Evolutionary conservation across 1,139 yeast genomes (phyloP), one percentile per base, ranked within the genome.

Genomic region (Torulaspora globosa): DNA sequence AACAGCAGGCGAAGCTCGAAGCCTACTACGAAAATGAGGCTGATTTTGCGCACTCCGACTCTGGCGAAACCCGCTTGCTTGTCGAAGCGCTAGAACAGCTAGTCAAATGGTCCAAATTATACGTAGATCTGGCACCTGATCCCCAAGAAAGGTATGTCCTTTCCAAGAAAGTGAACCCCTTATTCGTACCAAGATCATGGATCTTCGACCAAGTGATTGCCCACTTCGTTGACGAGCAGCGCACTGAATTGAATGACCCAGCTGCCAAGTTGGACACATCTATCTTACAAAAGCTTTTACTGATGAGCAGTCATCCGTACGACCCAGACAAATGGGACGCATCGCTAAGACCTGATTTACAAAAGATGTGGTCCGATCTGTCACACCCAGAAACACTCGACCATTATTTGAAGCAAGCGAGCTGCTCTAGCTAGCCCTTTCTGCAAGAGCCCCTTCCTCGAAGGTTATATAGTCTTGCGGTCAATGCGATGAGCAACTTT

Each of bases 101-200:
- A 2, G 47, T 47, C 1, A 51, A 56, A 1, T 77, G 79, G 77
- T 53, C 74, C 1, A 41, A 53, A 3, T 38, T 41, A 4, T 78
- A 72, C 63, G 67, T 67, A 27, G 62, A 64, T 4, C 65, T 81
- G 41, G 54, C 79, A 43, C 62, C 65, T 54, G 56, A 57, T 14
- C 70, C 74, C 57, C 58, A 70, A 2, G 59, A 68, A 24, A 71
- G 85, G 33, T 56, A 56, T 4, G 55, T 53, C 3, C 57, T 72
- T 8, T 77, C 88, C 48, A 59, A 68, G 11, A 46, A 55, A 2
- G 72, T 69, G 44, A 92, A 92, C 59, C 98, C 98, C 2, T 61
- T 78, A 32, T 90, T 92, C 59, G 74, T 86, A 12, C 95, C 96
- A 12, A 75, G 92, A 50, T 85, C 82, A 54, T 88, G 96, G 92